Base-by-base conservation (phyloP, 176 grass and related monocot genomes). In the Phoenix dactylifera region DNA sequence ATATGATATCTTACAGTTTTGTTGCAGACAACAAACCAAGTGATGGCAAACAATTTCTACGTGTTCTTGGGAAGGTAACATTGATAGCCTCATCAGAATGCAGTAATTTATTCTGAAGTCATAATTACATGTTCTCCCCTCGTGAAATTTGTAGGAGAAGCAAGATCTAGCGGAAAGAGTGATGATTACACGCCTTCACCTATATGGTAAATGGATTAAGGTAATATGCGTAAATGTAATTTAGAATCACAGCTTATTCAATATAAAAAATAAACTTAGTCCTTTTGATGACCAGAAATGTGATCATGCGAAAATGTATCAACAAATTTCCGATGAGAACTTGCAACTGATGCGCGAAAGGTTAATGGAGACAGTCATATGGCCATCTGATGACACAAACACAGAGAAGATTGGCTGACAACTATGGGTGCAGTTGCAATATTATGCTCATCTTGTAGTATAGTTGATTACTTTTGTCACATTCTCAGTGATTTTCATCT, bases 151-250 rank as follows among this genome's bases (percentile, higher is more conserved):
- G 35, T 25, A 95, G 89, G 89, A 95, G 82, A 92, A 71, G 50
- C 93, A 98, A 76, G 87, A 92, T 50, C 69, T 98, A 26, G 93
- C 87, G 5, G 87, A 98, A 51, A 73, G 93, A 24, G 87, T 89
- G 62, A 92, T 98, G 93, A 65, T 92, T 57, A 98, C 93, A 0
- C 75, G 93, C 44, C 84, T 98, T 71, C 88, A 88, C 39, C 54
- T 98, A 15, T 98, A 98, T 22, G 88, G 84, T 5, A 80, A 86
- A 89, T 98, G 87, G 87, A 90, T 85, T 7, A 76, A 87, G 84
- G 84, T 87, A 69, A 59, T 58, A 7, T 57, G 9, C 25, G 2
- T 44, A 14, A 44, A 44, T 44, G 9, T 44, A 44, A 44, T 44
- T 44, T 44, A 44, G 35, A 9, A 44, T 14, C 35, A 44, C 10